A percentile compares a stretch with the other conserved stretches of the same genome.
Evolutionary conservation across 306 rosid genomes (phyloP).

Genomic region (Citrullus amarus): DNA sequence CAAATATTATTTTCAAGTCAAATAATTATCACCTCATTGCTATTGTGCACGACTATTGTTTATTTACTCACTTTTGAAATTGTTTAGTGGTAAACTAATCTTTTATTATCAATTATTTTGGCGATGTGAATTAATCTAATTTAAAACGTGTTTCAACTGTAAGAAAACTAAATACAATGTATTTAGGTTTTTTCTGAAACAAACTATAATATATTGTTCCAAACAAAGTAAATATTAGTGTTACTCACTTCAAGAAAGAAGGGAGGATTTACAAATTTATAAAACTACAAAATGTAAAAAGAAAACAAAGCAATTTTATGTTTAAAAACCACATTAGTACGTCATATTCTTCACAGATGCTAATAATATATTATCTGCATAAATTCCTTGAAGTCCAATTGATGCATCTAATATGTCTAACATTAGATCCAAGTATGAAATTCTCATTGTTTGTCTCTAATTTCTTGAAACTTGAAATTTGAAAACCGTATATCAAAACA

Average conservation of each 20-base stretch:
- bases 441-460: not conserved
- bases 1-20: not conserved
- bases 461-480: not conserved
- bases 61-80: not conserved
- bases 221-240: too few relatives aligned
- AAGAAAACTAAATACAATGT: too few relatives aligned
- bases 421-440: not conserved
- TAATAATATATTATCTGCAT: too few relatives aligned
- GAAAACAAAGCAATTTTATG: too few relatives aligned
- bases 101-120: too few relatives aligned
- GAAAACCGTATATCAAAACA: not conserved
- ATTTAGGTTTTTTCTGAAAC: not conserved
- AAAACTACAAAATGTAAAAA: too few relatives aligned
- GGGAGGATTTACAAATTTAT: too few relatives aligned
- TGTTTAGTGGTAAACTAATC: too few relatives aligned
- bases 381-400: not conserved
- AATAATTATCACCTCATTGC: not conserved
- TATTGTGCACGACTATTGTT: not conserved
- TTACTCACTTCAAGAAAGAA: too few relatives aligned
- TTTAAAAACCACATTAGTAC: too few relatives aligned
- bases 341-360: too few relatives aligned
- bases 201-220: too few relatives aligned
- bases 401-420: not conserved
- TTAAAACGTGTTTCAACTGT: not conserved
- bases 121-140: not conserved